phyloP scores from a whole-genome alignment of 176 grass and related monocot genomes.

The Alloteropsis semialata region DNA sequence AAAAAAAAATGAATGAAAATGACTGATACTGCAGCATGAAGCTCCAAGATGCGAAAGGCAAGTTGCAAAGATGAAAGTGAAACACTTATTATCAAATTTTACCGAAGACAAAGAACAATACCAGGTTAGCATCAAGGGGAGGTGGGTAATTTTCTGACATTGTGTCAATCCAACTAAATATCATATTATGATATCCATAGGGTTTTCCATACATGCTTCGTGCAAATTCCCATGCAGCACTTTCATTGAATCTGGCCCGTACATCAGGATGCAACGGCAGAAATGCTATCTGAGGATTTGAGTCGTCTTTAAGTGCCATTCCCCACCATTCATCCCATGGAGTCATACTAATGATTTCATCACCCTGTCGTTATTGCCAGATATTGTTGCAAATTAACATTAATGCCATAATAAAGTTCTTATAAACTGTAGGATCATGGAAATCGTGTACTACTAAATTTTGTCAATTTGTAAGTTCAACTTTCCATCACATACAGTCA shows the following conservation, averaged over 20 bases:
- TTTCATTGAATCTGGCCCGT: conserved; percentile 75
- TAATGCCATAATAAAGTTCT: background rate
- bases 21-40: conserved; percentile 5
- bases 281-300: conserved; percentile 88
- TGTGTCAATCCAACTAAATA: conserved; percentile 99
- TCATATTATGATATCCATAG: conserved; percentile 99
- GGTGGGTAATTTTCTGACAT: conserved; percentile 84
- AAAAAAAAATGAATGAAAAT: background rate
- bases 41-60: background rate
- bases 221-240: conserved; percentile 80
- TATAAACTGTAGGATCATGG: background rate
- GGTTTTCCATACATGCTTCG: conserved; percentile 89
- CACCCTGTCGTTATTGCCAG: conserved; percentile 51
- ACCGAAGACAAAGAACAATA: conserved; percentile 30
- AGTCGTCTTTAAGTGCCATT: conserved; percentile 78
- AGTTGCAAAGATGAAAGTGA: background rate
- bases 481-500: background rate
- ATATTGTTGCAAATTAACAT: background rate
- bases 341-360: conserved; percentile 80
- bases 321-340: conserved; percentile 99
- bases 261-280: conserved; percentile 81
- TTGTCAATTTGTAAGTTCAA: background rate
- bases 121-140: conserved; percentile 94
- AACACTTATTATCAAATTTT: background rate
- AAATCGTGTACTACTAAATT: background rate